These are phyloP conservation scores for Russula virescens DNA, from an alignment of 768 basidiomycete genomes.

Conservation along the genomic window DNA sequence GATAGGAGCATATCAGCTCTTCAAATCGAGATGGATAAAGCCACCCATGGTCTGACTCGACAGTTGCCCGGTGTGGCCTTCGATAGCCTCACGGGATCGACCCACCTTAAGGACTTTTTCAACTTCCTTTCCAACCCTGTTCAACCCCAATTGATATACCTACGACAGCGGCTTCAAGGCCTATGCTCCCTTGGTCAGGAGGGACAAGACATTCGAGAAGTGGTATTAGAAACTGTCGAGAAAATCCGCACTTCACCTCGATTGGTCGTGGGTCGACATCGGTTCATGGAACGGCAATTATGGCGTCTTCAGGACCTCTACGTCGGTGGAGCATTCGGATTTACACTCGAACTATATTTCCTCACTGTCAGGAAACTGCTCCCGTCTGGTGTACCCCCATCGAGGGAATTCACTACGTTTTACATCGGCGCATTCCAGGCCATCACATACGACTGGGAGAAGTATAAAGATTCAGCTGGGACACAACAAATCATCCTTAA, in stretches of 20 bases:
- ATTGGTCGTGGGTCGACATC: too few species aligned
- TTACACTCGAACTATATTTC: too few species aligned
- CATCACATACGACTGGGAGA: constrained; percentile 6
- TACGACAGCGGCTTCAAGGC: too few species aligned
- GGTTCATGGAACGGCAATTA: too few species aligned
- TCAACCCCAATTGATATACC: too few species aligned
- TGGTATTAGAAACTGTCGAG: too few species aligned
- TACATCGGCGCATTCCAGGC: neutral
- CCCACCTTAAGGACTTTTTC: neutral
- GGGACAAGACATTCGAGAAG: neutral
- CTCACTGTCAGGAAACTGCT: neutral
- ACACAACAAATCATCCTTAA: neutral
- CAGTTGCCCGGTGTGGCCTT: constrained; percentile 13
- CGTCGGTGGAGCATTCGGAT: too few species aligned
- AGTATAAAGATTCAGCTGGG: neutral
- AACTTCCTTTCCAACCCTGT: too few species aligned
- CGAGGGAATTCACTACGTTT: neutral
- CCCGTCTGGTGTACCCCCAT: neutral
- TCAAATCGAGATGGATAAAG: neutral
- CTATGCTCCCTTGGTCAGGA: neutral
- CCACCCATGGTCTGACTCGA: constrained; percentile 1
- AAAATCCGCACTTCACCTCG: too few species aligned
- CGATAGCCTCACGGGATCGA: neutral
- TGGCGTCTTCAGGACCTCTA: too few species aligned
- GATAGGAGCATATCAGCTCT: neutral